Conservation (phyloP, 257 asterid species). For the Nicotiana tabacum region DNA sequence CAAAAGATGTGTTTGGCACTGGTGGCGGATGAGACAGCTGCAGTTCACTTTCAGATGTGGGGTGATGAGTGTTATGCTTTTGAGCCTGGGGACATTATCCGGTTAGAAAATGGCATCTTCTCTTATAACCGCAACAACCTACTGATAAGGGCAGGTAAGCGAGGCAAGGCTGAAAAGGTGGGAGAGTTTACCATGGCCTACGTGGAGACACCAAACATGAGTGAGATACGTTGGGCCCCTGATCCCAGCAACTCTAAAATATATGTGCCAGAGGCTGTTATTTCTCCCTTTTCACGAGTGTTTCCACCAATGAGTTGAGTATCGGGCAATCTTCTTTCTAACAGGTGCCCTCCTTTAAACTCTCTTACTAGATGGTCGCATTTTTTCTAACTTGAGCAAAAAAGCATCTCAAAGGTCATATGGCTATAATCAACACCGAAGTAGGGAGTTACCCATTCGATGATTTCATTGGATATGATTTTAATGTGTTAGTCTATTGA, state of each 20-base stretch:
- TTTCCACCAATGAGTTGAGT: conserved; percentile 35
- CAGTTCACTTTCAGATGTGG: conserved; percentile 74
- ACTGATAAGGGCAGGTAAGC: conserved; percentile 60
- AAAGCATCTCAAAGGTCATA: not conserved
- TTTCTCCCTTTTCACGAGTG: conserved; percentile 46
- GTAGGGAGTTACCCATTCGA: not conserved
- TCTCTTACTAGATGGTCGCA: not conserved
- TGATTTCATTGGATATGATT: too few relatives aligned
- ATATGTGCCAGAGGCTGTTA: conserved; percentile 36
- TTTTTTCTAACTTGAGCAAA: not conserved
- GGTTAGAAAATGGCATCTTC: conserved; percentile 50
- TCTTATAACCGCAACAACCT: conserved; percentile 44
- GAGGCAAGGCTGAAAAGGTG: conserved; percentile 53
- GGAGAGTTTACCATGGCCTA: conserved; percentile 60
- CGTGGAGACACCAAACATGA: conserved; percentile 71
- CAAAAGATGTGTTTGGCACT: conserved; percentile 44
- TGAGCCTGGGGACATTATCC: conserved; percentile 51
- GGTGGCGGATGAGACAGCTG: conserved; percentile 76
- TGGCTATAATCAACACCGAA: not conserved
- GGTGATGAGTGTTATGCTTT: conserved; percentile 70
- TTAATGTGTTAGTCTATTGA: not conserved
- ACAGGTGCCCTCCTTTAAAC: not conserved
- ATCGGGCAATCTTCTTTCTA: not conserved
- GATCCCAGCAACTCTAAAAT: conserved; percentile 33
- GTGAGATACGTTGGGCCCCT: conserved; percentile 58